phyloP scores from a whole-genome alignment of 2,329 filamentous ascomycete species.

The Paracorniculantispora psalliotae region DNA sequence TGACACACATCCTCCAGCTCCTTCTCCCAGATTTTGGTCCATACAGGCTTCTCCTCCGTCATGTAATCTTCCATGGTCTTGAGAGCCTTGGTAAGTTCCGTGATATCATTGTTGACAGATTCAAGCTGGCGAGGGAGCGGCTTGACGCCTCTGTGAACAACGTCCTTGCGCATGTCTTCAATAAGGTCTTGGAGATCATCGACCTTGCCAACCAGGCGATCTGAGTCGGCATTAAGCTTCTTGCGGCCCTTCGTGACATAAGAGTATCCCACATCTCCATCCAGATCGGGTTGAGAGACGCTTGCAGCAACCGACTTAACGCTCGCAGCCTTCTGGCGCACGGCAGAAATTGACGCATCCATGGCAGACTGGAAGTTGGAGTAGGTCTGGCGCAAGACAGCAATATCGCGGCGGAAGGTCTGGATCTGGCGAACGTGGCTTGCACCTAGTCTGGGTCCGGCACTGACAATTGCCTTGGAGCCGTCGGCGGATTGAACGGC shows the following conservation, averaged over 20 bases:
- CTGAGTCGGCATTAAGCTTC: conserved; percentile 78
- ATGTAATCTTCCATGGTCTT: conserved; percentile 94
- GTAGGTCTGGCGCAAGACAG: conserved; percentile 88
- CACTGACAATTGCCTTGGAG: conserved; percentile 27
- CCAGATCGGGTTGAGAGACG: conserved; percentile 63
- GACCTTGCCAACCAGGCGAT: conserved; percentile 83
- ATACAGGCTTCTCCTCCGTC: conserved; percentile 85
- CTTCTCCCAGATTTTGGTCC: conserved; percentile 99
- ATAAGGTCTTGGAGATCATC: conserved; percentile 97
- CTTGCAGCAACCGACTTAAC: conserved; percentile 74
- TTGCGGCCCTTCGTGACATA: conserved; percentile 88
- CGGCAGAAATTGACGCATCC: conserved; percentile 76
- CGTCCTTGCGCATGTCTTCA: conserved; percentile 95
- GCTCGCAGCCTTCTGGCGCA: conserved; percentile 74
- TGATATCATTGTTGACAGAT: conserved; percentile 81
- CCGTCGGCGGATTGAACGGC: conserved; percentile 39
- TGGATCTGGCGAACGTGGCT: conserved; percentile 74
- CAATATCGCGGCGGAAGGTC: conserved; percentile 78
- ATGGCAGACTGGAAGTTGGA: conserved; percentile 86
- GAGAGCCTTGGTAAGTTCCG: conserved; percentile 73
- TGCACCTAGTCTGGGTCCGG: conserved; percentile 43
- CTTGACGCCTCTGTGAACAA: conserved; percentile 86
- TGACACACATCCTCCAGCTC: conserved; percentile 94
- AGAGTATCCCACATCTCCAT: conserved; percentile 73
- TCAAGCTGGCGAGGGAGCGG: conserved; percentile 89